A percentile compares a stretch with the other conserved stretches of the same genome.
Evolutionary conservation across 2,329 filamentous ascomycete species (phyloP).

Genomic region (Diaporthe vaccinii): DNA sequence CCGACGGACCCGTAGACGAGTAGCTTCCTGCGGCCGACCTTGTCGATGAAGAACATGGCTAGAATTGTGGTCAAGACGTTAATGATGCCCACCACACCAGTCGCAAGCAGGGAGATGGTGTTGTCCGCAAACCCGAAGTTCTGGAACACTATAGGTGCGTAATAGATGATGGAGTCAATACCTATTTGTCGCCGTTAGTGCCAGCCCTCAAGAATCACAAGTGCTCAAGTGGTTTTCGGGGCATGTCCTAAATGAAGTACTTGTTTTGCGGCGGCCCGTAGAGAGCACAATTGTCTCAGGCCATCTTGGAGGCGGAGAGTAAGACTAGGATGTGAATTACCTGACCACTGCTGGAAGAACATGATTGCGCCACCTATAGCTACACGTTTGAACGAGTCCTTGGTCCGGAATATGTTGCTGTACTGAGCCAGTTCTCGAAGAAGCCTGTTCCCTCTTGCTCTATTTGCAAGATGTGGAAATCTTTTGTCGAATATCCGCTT

Average conservation of each 20-base stretch:
- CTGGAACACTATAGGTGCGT: slow-evolving; percentile 39
- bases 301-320: background rate
- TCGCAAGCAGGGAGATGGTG: slow-evolving; percentile 67
- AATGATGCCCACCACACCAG: slow-evolving; percentile 72
- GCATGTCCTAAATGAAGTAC: background rate
- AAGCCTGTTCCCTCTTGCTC: slow-evolving; percentile 54
- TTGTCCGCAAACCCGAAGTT: slow-evolving; percentile 61
- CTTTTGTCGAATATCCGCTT: slow-evolving; percentile 48
- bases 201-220: background rate
- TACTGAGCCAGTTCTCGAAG: slow-evolving; percentile 53
- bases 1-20: slow-evolving; percentile 42
- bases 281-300: background rate
- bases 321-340: background rate
- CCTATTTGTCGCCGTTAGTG: slow-evolving; percentile 44
- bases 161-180: slow-evolving; percentile 65
- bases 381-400: slow-evolving; percentile 25
- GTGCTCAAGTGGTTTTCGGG: background rate
- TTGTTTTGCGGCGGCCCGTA: background rate
- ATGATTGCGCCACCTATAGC: slow-evolving; percentile 47
- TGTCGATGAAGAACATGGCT: slow-evolving; percentile 33
- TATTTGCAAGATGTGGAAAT: slow-evolving; percentile 59
- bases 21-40: slow-evolving; percentile 34
- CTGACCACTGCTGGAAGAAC: slow-evolving; percentile 33
- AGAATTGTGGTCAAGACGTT: slow-evolving; percentile 50
- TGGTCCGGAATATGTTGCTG: slow-evolving; percentile 47